Base-by-base conservation (phyloP, 345 rosid species). In the Populus ilicifolia region DNA sequence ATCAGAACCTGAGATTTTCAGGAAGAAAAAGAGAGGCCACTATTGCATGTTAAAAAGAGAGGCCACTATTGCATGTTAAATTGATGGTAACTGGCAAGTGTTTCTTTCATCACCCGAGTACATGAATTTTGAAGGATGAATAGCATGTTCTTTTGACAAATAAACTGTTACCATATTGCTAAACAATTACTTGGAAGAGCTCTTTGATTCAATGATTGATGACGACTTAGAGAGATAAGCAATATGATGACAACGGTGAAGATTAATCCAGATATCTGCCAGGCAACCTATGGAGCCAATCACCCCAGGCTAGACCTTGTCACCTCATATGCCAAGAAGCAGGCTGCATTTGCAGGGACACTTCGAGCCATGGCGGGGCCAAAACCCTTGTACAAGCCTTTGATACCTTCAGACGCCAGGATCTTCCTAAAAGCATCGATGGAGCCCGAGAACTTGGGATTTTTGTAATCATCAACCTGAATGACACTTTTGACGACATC, bases 341-440 rank as follows among this genome's bases (percentile, higher is more conserved):
- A 94, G 21, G 97, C 99, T 46, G 97, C 98, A 88, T 96, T 96
- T 27, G 99, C 99, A 38, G 98, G 98, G 59, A 96, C 84, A 76
- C 99, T 96, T 75, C 97, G 86, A 16, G 86, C 97, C 99, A 96
- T 92, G 62, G 99, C 98, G 39, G 98, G 95, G 68, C 97, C 91
- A 35, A 96, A 96, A 36, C 99, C 99, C 82, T 87, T 94, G 89
- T 94, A 96, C 81, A 96, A 80, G 67, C 99, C 99, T 84, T 94
- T 96, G 72, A 86, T 84, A 43, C 99, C 97, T 80, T 96, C 98
- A 0, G 93, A 80, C 27, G 89, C 90, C 76, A 91, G 75, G 64
- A 92, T 91, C 89, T 87, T 94, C 50, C 84, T 81, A 70, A 92
- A 90, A 14, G 98, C 93, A 77, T 90, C 90, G 35, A 90, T 77